phyloP scores from a whole-genome alignment of 768 basidiomycete species.

The Leucosporidium creatinivorum region DNA sequence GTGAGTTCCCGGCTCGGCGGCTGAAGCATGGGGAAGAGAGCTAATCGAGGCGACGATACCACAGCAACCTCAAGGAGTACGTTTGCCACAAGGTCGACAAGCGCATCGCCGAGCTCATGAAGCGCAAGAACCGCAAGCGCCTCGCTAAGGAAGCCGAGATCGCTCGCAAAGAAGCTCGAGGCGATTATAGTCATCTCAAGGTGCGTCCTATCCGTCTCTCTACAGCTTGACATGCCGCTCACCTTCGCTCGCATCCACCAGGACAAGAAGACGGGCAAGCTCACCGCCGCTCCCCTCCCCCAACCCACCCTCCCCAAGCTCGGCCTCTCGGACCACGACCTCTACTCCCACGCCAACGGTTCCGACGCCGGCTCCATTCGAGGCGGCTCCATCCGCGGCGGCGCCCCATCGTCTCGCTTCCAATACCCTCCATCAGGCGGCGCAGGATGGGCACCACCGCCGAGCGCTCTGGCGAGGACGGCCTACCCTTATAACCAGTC shows the following conservation, averaged over 20 bases:
- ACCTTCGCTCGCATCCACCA: not conserved
- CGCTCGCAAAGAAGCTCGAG: conserved; percentile 83
- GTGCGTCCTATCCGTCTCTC: not conserved
- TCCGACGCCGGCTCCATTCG: conserved; percentile 16
- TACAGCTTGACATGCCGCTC: not conserved
- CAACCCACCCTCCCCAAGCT: conserved; percentile 93
- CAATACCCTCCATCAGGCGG: not conserved
- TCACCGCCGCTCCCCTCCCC: conserved; percentile 68
- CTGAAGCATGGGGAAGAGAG: too few species aligned
- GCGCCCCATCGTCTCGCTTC: not conserved
- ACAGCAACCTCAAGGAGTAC: conserved; percentile 98
- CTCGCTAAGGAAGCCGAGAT: conserved; percentile 68
- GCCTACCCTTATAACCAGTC: not conserved
- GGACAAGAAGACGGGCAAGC: conserved; percentile 74
- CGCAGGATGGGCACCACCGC: not conserved
- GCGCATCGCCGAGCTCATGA: conserved; percentile 88
- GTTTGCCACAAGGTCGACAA: conserved; percentile 99
- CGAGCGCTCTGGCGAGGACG: not conserved
- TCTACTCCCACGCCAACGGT: not conserved
- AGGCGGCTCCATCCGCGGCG: not conserved
- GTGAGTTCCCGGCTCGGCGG: too few species aligned
- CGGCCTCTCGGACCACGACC: conserved; percentile 62
- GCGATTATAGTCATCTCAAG: conserved; percentile 83
- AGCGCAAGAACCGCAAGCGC: conserved; percentile 79
- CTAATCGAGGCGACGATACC: conserved; percentile 35